Evolutionary conservation across 345 rosid genomes (phyloP).

Genomic region (Durio zibethinus): DNA sequence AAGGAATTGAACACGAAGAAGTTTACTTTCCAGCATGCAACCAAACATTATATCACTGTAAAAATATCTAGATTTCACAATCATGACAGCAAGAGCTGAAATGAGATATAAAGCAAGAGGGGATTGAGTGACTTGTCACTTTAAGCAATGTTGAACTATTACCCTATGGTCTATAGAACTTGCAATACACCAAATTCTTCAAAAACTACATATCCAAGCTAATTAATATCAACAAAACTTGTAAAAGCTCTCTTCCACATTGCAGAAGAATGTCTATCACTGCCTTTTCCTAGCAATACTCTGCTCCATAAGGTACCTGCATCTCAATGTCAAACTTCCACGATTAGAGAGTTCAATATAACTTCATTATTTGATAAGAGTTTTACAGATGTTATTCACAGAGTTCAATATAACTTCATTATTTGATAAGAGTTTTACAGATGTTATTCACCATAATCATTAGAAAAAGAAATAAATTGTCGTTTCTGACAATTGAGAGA

Average conservation of each 20-base stretch:
- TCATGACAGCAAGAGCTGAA: too few relatives aligned
- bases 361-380: neutral
- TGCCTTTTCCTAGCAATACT: neutral
- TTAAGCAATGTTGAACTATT: too few relatives aligned
- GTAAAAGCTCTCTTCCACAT: neutral
- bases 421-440: neutral
- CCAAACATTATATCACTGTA: too few relatives aligned
- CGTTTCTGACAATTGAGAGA: neutral
- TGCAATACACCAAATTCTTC: too few relatives aligned
- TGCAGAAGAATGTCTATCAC: neutral
- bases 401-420: neutral
- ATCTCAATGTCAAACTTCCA: conserved; percentile 1
- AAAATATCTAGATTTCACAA: too few relatives aligned
- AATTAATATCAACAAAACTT: neutral
- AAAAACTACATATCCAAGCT: too few relatives aligned
- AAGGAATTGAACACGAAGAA: too few relatives aligned
- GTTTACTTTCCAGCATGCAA: too few relatives aligned
- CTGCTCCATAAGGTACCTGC: conserved; percentile 13
- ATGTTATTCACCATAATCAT: neutral
- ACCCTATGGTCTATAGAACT: too few relatives aligned
- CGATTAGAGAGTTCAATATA: neutral
- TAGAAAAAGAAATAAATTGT: neutral
- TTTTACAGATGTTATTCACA: neutral
- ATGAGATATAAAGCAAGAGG: too few relatives aligned
- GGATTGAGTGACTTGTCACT: too few relatives aligned